Percentiles rank a stretch among this genome's conserved stretches.
phyloP scores from a whole-genome alignment of 2,329 filamentous ascomycete species.

The Sarocladium oryzae region DNA sequence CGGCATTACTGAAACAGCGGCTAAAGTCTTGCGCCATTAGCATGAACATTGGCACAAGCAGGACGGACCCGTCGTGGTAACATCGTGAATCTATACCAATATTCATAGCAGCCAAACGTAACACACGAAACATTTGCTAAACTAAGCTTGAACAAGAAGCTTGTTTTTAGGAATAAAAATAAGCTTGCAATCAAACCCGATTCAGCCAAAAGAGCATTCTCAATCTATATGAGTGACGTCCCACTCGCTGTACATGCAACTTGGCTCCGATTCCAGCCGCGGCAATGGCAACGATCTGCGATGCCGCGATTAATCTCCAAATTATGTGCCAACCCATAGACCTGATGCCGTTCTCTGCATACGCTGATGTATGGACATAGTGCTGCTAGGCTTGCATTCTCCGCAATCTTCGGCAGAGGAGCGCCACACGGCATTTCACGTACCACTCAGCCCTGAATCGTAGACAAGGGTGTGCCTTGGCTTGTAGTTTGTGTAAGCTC shows the following conservation, averaged over 20 bases:
- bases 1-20: constrained; percentile 7
- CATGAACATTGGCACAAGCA: not conserved
- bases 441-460: not conserved
- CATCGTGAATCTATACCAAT: too few relatives aligned
- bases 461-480: not conserved
- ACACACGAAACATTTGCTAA: too few relatives aligned
- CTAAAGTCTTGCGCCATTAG: constrained; percentile 1
- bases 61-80: too few relatives aligned
- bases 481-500: too few relatives aligned
- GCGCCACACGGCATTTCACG: not conserved
- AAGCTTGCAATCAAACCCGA: constrained; percentile 4
- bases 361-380: too few relatives aligned
- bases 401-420: constrained; percentile 1
- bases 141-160: not conserved
- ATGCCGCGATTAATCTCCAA: not conserved
- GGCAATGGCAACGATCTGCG: not conserved
- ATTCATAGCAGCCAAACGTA: too few relatives aligned
- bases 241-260: not conserved
- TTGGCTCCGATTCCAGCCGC: not conserved
- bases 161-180: constrained; percentile 5
- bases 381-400: not conserved
- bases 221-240: not conserved
- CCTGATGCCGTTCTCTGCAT: not conserved
- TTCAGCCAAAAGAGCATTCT: not conserved
- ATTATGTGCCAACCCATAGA: not conserved